Base-by-base conservation (phyloP, 352 stramenopile genomes). In the Thalassiosira mediterranea region DNA sequence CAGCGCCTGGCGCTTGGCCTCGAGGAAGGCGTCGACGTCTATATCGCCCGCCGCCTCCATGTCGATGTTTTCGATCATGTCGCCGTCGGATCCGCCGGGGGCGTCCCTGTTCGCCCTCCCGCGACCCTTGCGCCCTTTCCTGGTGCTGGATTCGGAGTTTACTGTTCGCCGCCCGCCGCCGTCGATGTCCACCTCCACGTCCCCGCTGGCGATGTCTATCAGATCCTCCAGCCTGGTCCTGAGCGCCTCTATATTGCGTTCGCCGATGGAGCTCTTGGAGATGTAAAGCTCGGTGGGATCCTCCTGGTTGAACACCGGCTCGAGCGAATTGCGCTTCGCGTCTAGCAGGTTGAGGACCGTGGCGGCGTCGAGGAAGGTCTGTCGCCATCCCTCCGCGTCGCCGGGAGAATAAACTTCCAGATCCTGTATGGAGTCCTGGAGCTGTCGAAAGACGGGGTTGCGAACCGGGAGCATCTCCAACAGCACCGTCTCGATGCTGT, bases 231-330 rank as follows among this genome's bases (percentile, higher is more conserved):
- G 57, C 34, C 79, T 66, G n/a, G 57, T 48, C 28, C 72, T 57
- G 4, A 91, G 44, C 25, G 49, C 46, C 73, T 86, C 82, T 46
- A 91, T 79, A 46, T 83, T 72, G 21, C 48, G 38, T 70, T 91
- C 85, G 2, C 85, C 76, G 28, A 81, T 66, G 47, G 84, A 79
- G 17, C 52, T 80, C 64, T 91, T 91, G 0, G 47, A 28, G 51
- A 90, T 90, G 23, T 75, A 69, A 8, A 90, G 52, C 17, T 72
- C 62, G 1, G 85, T 86, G 11, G 62, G 76, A 68, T 91, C 82
- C 44, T 91, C 81, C 57, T 81, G 72, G 64, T 90, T 87, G 53
- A 91, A 91, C 0, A 87, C 82, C 11, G 82, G 80, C 58, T 89
- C 70, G 2, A 91, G 57, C 17, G 70, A 60, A 37, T 49, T 64